Base-by-base conservation (phyloP, 208 protist species). In the Herpetomonas samuelpessoai region DNA sequence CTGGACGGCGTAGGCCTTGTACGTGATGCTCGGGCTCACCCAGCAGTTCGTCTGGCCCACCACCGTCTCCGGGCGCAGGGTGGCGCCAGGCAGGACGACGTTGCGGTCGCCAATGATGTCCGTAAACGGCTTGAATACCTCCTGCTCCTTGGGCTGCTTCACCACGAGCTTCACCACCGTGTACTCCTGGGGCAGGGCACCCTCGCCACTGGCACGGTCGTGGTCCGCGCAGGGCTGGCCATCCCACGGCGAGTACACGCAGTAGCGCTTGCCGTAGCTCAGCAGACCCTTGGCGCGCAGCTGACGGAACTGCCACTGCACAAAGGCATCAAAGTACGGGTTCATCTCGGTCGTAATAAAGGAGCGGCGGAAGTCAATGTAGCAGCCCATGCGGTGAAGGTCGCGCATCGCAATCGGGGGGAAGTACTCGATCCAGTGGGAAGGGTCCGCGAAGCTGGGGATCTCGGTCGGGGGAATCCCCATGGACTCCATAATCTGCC, bases 331-430 rank as follows among this genome's bases (percentile, higher is more conserved):
- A 70, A 99, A 99, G 83, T 97, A 99, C 28, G 97, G 98, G 74
- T 99, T 99, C 2, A 86, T 74, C 41, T 98, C 95, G 30, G 98
- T 99, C 25, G 99, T 99, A 65, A 99, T 99, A 73, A 99, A 99
- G 44, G 97, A 96, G 57, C 99, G 91, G 55, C 99, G 86, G 82
- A 95, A 99, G 87, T 99, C 99, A 57, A 98, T 88, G 57, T 92
- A 79, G 55, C 84, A 81, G 55, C 98, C 98, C 48, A 99, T 88
- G 6, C 21, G 22, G 46, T 96, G 89, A 2, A 99, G 76, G 76
- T 99, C 98, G 19, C 76, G 44, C 25, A 98, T 91, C 25, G 93
- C 98, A 30, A 95, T 47, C 31, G 97, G 97, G 10, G 99, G 97
- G 91, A 99, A 99, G 87, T 98, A 99, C 16, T 98, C 47, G 19